Evolutionary conservation across 169 alveolate species (phyloP).

Genomic region (Cryptosporidium tyzzeri): DNA sequence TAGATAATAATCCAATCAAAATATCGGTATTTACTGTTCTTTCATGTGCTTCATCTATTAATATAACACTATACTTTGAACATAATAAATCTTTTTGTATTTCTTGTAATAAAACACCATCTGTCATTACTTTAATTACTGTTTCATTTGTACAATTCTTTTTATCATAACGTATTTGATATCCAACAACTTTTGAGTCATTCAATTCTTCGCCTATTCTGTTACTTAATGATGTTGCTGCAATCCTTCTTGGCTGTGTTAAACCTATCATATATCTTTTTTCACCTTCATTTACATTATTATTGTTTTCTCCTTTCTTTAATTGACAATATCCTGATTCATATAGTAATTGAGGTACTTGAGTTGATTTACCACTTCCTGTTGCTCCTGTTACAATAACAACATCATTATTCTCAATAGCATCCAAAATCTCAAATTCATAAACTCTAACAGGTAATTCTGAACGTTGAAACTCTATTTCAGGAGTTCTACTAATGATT

Average conservation of each 20-base stretch:
- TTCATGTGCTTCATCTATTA: constrained; percentile 99
- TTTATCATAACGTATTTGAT: constrained; percentile 87
- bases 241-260: constrained; percentile 98
- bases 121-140: constrained; percentile 97
- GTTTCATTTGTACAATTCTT: constrained; percentile 82
- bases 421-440: constrained; percentile 93
- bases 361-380: constrained; percentile 98
- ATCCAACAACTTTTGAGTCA: constrained; percentile 86
- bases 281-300: not conserved
- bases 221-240: constrained; percentile 94
- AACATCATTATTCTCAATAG: constrained; percentile 91
- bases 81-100: constrained; percentile 89
- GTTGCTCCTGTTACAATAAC: constrained; percentile 97
- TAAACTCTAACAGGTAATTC: constrained; percentile 89
- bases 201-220: constrained; percentile 94
- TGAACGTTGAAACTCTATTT: constrained; percentile 82
- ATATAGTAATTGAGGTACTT: constrained; percentile 95
- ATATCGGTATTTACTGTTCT: constrained; percentile 98
- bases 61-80: constrained; percentile 94
- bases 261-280: constrained; percentile 86
- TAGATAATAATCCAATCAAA: constrained; percentile 95
- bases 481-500: constrained; percentile 78
- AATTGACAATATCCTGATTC: constrained; percentile 92
- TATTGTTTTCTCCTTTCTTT: constrained; percentile 80
- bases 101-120: constrained; percentile 98